A percentile compares a stretch with the other conserved stretches of the same genome.
Conservation (phyloP, 352 stramenopile genomes). For the Globisporangium abappressorium region DNA sequence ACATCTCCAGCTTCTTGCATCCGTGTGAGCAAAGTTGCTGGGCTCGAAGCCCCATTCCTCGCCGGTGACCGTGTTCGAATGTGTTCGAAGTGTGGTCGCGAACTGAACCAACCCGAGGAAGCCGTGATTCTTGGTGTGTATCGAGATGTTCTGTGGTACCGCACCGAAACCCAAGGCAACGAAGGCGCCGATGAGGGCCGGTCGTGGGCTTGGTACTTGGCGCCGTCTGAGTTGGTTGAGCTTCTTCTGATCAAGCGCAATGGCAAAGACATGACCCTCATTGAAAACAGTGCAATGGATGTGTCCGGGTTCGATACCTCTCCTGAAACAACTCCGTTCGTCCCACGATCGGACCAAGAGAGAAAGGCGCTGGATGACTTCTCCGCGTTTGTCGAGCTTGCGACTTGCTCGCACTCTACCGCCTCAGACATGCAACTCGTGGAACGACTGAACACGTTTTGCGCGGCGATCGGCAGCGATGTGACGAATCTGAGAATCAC, state of each 20-base stretch:
- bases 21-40: conserved; percentile 83
- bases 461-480: conserved; percentile 76
- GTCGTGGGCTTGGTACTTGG: conserved; percentile 95
- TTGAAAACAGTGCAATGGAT: conserved; percentile 75
- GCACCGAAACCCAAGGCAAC: conserved; percentile 94
- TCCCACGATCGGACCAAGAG: conserved; percentile 46
- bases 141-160: conserved; percentile 93
- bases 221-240: conserved; percentile 88
- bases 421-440: conserved; percentile 84
- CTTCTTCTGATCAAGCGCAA: conserved; percentile 74
- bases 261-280: conserved; percentile 86
- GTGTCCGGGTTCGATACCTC: conserved; percentile 41
- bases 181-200: conserved; percentile 92
- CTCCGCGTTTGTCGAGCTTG: conserved; percentile 57
- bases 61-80: conserved; percentile 94
- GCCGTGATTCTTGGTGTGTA: conserved; percentile 94
- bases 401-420: conserved; percentile 55
- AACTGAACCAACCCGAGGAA: conserved; percentile 96
- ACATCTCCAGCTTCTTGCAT: conserved; percentile 89
- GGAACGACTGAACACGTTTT: conserved; percentile 80
- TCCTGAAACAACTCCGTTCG: conserved; percentile 39
- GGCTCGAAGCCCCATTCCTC: conserved; percentile 88
- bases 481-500: conserved; percentile 73
- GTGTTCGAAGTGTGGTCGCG: conserved; percentile 90
- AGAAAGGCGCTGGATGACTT: conserved; percentile 44